These are phyloP conservation scores for Beta lomatogona DNA, from an alignment of 179 eudicot genomes.

Conservation along the genomic window DNA sequence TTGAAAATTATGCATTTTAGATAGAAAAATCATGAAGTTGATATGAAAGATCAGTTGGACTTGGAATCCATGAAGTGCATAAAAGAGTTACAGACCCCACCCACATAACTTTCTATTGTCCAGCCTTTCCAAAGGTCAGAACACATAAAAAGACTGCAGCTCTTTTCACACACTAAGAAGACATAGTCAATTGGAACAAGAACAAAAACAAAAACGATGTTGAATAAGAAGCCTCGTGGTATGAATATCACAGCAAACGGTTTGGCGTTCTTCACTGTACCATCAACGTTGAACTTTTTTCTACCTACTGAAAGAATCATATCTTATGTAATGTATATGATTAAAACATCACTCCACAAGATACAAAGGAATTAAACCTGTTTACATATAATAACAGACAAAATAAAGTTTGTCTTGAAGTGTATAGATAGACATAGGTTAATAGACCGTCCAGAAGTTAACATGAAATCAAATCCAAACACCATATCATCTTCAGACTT, in stretches of 20 bases:
- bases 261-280: background rate
- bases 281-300: background rate
- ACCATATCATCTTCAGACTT: background rate
- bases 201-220: background rate
- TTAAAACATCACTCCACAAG: background rate
- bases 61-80: background rate
- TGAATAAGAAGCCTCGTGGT: background rate
- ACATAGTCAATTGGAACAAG: background rate
- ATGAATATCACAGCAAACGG: background rate
- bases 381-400: background rate
- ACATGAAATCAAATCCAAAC: background rate
- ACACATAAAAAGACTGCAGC: background rate
- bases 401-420: background rate
- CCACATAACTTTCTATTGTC: constrained; percentile 6
- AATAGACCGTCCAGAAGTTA: background rate
- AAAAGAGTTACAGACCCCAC: background rate
- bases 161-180: background rate
- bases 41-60: constrained; percentile 8
- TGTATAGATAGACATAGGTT: background rate
- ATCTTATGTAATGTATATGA: background rate
- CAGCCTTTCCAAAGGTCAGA: background rate
- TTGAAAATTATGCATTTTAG: no score
- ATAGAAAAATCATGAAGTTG: background rate
- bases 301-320: background rate
- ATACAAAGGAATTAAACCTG: background rate